Conservation (phyloP, 164 flowering plant species). For the Nymphaea colorata region DNA sequence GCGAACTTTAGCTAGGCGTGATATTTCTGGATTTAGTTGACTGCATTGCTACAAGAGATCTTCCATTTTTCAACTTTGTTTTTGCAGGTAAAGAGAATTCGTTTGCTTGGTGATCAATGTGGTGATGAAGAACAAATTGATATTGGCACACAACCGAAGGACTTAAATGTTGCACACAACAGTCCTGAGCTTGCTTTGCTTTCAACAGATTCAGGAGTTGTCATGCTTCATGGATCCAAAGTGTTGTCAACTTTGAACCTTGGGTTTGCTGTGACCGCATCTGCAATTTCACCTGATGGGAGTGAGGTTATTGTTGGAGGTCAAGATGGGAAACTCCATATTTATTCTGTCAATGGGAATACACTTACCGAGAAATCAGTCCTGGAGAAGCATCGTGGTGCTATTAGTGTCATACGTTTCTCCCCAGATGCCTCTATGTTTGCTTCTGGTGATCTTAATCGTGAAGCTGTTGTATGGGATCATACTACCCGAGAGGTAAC, state of each 20-base stretch:
- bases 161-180: constrained; percentile 50
- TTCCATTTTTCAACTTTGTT: too few relatives aligned
- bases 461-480: constrained; percentile 97
- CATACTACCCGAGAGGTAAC: constrained; percentile 43
- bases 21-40: too few relatives aligned
- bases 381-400: constrained; percentile 90
- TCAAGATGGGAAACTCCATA: constrained; percentile 83
- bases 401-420: constrained; percentile 71
- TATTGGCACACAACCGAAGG: constrained; percentile 83
- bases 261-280: constrained; percentile 73
- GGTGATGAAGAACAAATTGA: constrained; percentile 60
- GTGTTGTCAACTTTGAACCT: constrained; percentile 57
- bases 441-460: constrained; percentile 78
- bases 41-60: too few relatives aligned
- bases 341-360: constrained; percentile 66
- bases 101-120: constrained; percentile 58
- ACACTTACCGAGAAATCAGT: constrained; percentile 65
- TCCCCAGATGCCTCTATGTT: constrained; percentile 92
- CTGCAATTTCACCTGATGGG: constrained; percentile 76
- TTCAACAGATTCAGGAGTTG: constrained; percentile 72
- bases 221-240: constrained; percentile 56
- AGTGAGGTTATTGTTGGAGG: constrained; percentile 84
- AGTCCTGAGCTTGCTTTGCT: constrained; percentile 61
- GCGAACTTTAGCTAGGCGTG: too few relatives aligned
- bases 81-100: constrained; percentile 57